phyloP scores from a whole-genome alignment of 805 yeast genomes.

The Monosporozyma unispora region DNA sequence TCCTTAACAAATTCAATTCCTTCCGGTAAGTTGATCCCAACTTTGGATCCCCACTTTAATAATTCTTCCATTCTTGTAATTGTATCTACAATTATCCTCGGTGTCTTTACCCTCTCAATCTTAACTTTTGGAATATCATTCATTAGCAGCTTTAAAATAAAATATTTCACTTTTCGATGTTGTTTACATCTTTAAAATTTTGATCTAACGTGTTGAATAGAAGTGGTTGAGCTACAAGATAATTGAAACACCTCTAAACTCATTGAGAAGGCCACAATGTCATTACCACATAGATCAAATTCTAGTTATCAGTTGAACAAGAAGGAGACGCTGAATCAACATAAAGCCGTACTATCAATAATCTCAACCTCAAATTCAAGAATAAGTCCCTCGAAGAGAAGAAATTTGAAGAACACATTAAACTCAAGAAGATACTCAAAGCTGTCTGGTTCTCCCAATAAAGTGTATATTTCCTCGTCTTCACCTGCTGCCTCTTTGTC shows the following conservation, averaged over 20 bases:
- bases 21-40: slow-evolving; percentile 32
- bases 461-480: background rate
- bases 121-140: background rate
- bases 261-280: background rate
- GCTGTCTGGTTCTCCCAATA: background rate
- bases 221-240: too few relatives aligned
- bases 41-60: slow-evolving; percentile 32
- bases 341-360: slow-evolving; percentile 4
- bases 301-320: slow-evolving; percentile 2
- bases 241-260: background rate
- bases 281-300: background rate
- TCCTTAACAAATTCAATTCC: slow-evolving; percentile 29
- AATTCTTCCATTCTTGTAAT: slow-evolving; percentile 5
- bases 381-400: slow-evolving; percentile 2
- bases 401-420: background rate
- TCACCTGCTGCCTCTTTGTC: background rate
- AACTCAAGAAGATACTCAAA: background rate
- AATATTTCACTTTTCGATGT: background rate
- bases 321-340: slow-evolving; percentile 1
- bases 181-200: background rate
- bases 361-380: background rate
- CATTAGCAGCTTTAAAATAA: background rate
- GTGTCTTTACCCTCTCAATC: background rate
- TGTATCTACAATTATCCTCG: background rate
- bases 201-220: background rate